Evolutionary conservation across 2,329 filamentous ascomycete genomes (phyloP), one percentile per base, ranked within the genome.

Genomic region (Chalaropsis ovoidea): DNA sequence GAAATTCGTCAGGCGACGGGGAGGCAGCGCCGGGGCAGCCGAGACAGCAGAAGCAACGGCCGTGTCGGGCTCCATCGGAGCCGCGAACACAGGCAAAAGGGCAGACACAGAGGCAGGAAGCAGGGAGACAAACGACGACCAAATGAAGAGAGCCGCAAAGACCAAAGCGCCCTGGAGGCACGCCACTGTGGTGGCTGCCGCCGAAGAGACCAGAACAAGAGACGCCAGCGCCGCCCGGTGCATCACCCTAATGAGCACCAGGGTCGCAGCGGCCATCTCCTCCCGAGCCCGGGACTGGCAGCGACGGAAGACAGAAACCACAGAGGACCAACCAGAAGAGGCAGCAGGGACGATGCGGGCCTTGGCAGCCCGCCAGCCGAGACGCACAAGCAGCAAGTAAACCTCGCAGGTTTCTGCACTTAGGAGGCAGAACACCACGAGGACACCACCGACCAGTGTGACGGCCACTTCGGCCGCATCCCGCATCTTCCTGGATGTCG

Each of bases 221-320:
- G 19, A 52, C 22, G 19, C 22, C 19, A 22, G 47, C 19, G 47
- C 22, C 19, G 22, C n/a, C 47, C 10, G 22, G 19, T 2, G 13
- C 47, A 52, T 52, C 22, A 24, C 24, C 24, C 22, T 24, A 15
- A 13, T 52, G 47, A 52, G 19, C 47, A 24, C 24, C 22, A 17
- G 24, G 47, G 47, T 52, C 47, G 47, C 19, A 52, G 24, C 47
- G 47, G 47, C 47, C 47, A 52, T 52, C 47, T 52, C 47, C 47
- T 27, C 47, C 22, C 47, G 47, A 27, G 8, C 22, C 11, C 22
- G 47, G 22, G 47, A 52, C 47, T 52, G 47, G 11, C 22, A 52
- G 47, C 47, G 24, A 52, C 47, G 24, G 47, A 52, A 52, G 19
- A 52, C 47, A 52, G 22, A 52, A 52, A 52, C 22, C 47, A 52